Conservation (phyloP, 768 basidiomycete genomes). For the Cystoderma amianthinum region DNA sequence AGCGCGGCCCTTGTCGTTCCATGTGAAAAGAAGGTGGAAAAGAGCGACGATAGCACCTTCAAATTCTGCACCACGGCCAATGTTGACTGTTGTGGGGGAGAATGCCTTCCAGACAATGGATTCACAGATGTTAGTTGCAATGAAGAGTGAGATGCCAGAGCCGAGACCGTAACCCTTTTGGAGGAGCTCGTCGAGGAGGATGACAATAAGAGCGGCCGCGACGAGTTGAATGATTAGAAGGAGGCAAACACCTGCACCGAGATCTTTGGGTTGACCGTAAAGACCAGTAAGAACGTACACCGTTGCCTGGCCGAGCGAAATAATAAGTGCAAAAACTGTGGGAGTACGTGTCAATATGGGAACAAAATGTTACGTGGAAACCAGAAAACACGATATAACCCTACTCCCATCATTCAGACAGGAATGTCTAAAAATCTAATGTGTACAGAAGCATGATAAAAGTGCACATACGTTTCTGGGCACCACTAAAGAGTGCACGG, state of each 20-base stretch:
- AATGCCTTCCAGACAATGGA: slow-evolving; percentile 99
- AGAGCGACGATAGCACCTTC: slow-evolving; percentile 94
- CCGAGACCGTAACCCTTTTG: slow-evolving; percentile 99
- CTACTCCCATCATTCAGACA: too few relatives aligned
- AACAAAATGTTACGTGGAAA: slow-evolving; percentile 3
- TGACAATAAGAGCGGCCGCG: slow-evolving; percentile 91
- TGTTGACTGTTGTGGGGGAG: slow-evolving; percentile 96
- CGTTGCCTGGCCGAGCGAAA: slow-evolving; percentile 92
- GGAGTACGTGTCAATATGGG: background rate
- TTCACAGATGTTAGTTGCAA: slow-evolving; percentile 99
- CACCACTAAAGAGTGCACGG: slow-evolving; percentile 89
- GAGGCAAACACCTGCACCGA: slow-evolving; percentile 96
- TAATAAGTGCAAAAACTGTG: slow-evolving; percentile 93
- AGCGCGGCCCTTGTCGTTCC: slow-evolving; percentile 97
- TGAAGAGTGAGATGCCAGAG: slow-evolving; percentile 97
- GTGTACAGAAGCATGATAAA: slow-evolving; percentile 1
- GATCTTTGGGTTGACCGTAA: slow-evolving; percentile 87
- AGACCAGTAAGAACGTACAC: slow-evolving; percentile 97
- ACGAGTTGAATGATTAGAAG: slow-evolving; percentile 95
- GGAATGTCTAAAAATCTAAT: background rate
- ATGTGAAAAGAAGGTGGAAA: slow-evolving; percentile 97
- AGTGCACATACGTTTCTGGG: slow-evolving; percentile 80
- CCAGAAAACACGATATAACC: too few relatives aligned
- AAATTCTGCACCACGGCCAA: slow-evolving; percentile 95
- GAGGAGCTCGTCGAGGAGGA: slow-evolving; percentile 96